Evolutionary conservation across 768 basidiomycete genomes (phyloP), one percentile per base, ranked within the genome.

Genomic region (Tricholoma furcatifolium): DNA sequence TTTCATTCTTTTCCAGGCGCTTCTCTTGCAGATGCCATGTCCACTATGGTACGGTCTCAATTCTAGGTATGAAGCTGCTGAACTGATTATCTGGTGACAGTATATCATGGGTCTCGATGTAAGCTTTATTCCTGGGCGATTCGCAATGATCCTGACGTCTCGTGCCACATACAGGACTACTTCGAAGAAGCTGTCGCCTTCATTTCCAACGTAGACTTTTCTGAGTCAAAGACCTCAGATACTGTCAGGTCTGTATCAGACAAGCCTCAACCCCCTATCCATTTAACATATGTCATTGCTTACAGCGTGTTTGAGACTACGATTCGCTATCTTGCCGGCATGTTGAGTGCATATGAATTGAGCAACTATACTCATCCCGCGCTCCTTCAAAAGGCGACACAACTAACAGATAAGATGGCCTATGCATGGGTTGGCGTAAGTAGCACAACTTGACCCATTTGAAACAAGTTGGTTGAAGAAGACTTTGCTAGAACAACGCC

Each of bases 221-320:
- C 48, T 32, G 41, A 52, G 39, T 63, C 59, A 40, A 47, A 62
- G 77, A 83, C 52, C 74, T 77, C 30, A 57, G 81, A 24, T 59
- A 49, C 53, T 23, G 57, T 58, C 45, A 59, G 61, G 61, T 60
- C 20, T 27, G 40, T 31, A 41, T 6, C 39, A 24, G 7, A 12
- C 23, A 12, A 32, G 23, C 27, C 7, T 7, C 27, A 11, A 30
- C 38, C 4, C 7, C 11, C 39, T 4, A 34, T 18, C 15, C 2
- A 21, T 41, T 24, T 15, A 12, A 15, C 12, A 30, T 15, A 21
- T 32, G 42, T 4, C 41, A 21, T 8, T 32, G 14, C 41, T 11
- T 35, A 20, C 30, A 87, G 85, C 55, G 70, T 90, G 3, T 90
- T 91, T 59, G 88, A 91, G 67, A 86, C 85, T 0, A 87, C 83